Conservation (phyloP, 2,329 filamentous ascomycete species). For the Mariannaea sp. region DNA sequence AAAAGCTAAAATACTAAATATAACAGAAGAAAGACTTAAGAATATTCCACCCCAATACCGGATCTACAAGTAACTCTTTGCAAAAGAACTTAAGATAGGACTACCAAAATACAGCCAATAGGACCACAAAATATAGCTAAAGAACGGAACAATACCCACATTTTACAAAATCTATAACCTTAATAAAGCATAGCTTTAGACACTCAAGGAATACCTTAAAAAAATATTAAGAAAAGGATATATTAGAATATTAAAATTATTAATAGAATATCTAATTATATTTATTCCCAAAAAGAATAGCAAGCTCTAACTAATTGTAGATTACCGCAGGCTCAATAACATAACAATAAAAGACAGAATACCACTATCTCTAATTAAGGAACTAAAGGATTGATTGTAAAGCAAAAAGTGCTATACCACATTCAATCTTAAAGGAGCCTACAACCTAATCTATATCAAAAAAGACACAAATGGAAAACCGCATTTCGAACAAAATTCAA, state of each 20-base stretch:
- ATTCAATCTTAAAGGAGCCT: constrained; percentile 33
- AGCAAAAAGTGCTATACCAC: constrained; percentile 20
- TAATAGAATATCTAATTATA: constrained; percentile 41
- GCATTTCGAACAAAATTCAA: constrained; percentile 34
- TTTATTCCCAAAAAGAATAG: constrained; percentile 33
- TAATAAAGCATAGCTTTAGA: constrained; percentile 26
- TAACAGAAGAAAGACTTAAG: constrained; percentile 1
- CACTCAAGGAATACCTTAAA: constrained; percentile 33
- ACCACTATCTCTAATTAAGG: constrained; percentile 31
- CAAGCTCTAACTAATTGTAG: no score
- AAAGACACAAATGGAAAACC: constrained; percentile 43
- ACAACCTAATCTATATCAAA: constrained; percentile 41
- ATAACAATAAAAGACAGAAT: neutral
- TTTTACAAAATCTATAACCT: constrained; percentile 19
- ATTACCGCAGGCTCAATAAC: no score
- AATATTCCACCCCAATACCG: constrained; percentile 22
- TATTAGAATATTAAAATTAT: constrained; percentile 39
- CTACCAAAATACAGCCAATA: constrained; percentile 16
- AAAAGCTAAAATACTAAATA: neutral
- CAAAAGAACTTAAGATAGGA: constrained; percentile 18
- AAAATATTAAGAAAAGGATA: constrained; percentile 36
- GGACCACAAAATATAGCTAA: constrained; percentile 18
- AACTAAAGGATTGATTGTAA: constrained; percentile 30
- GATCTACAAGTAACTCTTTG: constrained; percentile 24
- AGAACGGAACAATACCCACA: constrained; percentile 8